Conservation (phyloP, 345 rosid species). For the Passiflora organensis region DNA sequence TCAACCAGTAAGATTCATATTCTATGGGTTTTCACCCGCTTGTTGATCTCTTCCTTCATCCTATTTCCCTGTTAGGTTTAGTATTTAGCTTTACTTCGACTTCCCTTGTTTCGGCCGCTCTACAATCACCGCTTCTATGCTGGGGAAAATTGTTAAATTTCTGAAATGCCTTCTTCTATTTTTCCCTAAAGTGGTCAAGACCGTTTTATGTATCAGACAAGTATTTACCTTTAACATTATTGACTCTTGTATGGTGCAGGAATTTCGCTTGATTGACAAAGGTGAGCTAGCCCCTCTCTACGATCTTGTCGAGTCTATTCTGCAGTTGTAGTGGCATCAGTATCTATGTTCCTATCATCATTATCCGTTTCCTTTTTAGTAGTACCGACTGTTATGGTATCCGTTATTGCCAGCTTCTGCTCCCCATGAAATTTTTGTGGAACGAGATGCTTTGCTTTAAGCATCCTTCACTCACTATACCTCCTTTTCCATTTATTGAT, state of each 20-base stretch:
- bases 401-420: slow-evolving; percentile 10
- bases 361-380: neutral
- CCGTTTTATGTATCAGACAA: too few species aligned
- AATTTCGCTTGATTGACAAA: slow-evolving; percentile 50
- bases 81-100: too few species aligned
- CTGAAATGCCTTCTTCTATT: neutral
- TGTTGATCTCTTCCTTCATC: too few species aligned
- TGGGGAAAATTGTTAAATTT: too few species aligned
- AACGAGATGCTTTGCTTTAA: neutral
- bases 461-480: neutral
- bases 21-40: neutral
- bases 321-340: slow-evolving; percentile 30
- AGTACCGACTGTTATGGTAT: neutral
- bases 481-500: neutral
- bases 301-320: slow-evolving; percentile 62
- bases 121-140: neutral
- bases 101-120: too few species aligned
- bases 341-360: neutral
- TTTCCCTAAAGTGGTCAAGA: neutral
- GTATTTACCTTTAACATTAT: neutral
- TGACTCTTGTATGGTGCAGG: slow-evolving; percentile 36
- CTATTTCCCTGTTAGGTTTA: too few species aligned
- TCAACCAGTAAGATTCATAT: neutral
- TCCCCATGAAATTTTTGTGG: neutral
- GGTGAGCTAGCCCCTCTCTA: slow-evolving; percentile 60